Evolutionary conservation across 78 protist genomes (phyloP), one percentile per base, ranked within the genome.

Genomic region (Paratrimastix pyriformis): DNA sequence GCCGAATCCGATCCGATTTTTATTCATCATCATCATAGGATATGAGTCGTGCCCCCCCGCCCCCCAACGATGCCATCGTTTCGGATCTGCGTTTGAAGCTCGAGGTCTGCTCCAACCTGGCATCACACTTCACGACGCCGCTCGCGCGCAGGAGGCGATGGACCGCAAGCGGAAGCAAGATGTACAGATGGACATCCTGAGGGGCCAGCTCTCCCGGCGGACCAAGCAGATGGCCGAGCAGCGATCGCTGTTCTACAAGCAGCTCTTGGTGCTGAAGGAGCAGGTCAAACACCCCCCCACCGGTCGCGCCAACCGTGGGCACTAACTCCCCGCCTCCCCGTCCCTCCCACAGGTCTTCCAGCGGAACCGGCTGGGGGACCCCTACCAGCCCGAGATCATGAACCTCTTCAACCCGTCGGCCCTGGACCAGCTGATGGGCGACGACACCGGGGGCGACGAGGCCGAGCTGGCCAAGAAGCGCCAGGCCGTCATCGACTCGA

Each of bases 131-230:
- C n/a, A n/a, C n/a, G n/a, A n/a, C n/a, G n/a, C n/a, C n/a, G n/a
- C n/a, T n/a, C n/a, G n/a, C n/a, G n/a, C n/a, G n/a, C n/a, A n/a
- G 68, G 68, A 62, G 21, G 68, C 68, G 15, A 62, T 29, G 15
- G 68, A 62, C 15, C 24, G 42, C 68, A 15, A 62, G 21, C 29
- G 68, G 18, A 62, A 33, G 21, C 26, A 15, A 35, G 42, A 62
- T 29, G 18, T 26, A 33, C 68, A 62, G 37, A 62, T 26, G 39
- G 68, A 62, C 37, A 62, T 62, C 24, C 37, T 62, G 68, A 62
- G 21, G 21, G 68, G 68, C 13, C 68, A 62, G 21, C 68, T 62
- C 21, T 15, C 15, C 13, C 29, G 68, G 37, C 15, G 68, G 37
- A 21, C 15, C 29, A 62, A 15, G 21, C 29, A 29, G 11, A 11